Conservation (phyloP, 345 rosid genomes). For the Boechera divaricarpa region DNA sequence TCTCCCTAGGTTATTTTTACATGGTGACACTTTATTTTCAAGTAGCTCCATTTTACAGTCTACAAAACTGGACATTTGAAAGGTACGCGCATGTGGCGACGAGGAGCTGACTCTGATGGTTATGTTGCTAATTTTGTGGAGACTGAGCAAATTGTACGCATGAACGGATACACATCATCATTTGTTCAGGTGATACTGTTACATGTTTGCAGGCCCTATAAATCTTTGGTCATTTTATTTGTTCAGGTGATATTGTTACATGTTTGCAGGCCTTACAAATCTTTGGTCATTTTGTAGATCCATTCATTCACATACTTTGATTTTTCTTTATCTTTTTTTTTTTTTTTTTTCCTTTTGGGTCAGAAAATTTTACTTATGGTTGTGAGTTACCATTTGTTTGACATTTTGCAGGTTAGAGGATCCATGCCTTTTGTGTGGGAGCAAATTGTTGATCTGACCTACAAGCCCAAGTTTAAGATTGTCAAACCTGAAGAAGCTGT, state of each 20-base stretch:
- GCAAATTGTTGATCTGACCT: slow-evolving; percentile 92
- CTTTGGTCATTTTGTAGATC: slow-evolving; percentile 7
- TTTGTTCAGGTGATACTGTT: slow-evolving; percentile 68
- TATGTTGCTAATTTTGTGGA: slow-evolving; percentile 99
- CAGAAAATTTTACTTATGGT: background rate
- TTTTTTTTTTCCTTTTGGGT: background rate
- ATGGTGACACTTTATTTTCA: background rate
- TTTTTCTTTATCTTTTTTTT: background rate
- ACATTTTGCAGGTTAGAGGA: slow-evolving; percentile 71
- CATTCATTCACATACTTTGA: background rate
- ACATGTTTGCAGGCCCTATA: slow-evolving; percentile 1
- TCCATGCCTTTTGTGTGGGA: slow-evolving; percentile 97
- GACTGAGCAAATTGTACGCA: slow-evolving; percentile 85
- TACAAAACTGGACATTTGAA: slow-evolving; percentile 7
- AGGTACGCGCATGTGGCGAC: slow-evolving; percentile 99
- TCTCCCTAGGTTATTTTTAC: background rate
- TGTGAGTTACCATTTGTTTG: background rate
- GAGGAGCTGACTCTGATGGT: slow-evolving; percentile 99
- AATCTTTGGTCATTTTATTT: slow-evolving; percentile 36
- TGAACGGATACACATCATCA: slow-evolving; percentile 66
- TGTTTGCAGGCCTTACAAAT: slow-evolving; percentile 7
- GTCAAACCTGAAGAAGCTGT: slow-evolving; percentile 88
- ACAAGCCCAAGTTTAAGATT: slow-evolving; percentile 96
- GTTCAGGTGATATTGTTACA: slow-evolving; percentile 63
- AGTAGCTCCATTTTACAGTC: background rate